Evolutionary conservation across 371 early-diverging fungal species (phyloP).

Genomic region (Circinella minor): DNA sequence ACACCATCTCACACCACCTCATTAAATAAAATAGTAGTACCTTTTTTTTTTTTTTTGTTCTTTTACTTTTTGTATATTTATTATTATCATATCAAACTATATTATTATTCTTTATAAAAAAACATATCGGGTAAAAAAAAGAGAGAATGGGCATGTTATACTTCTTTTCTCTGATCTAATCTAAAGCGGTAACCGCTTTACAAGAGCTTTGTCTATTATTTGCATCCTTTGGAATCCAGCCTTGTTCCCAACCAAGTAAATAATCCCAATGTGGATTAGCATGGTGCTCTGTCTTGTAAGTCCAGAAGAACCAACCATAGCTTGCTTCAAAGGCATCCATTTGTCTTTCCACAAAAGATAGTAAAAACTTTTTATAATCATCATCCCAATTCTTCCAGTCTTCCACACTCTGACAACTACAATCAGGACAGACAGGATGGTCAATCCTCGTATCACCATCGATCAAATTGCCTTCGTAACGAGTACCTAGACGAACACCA

Average conservation of each 20-base stretch:
- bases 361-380: constrained; percentile 43
- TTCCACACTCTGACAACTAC: constrained; percentile 54
- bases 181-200: background rate
- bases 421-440: constrained; percentile 36
- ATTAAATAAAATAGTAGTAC: background rate
- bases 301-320: constrained; percentile 83
- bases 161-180: background rate
- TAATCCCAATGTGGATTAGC: constrained; percentile 76
- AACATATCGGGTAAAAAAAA: background rate
- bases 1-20: background rate
- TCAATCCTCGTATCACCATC: constrained; percentile 14
- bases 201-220: constrained; percentile 30
- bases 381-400: constrained; percentile 44
- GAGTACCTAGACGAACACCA: constrained; percentile 68
- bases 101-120: background rate
- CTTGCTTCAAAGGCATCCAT: constrained; percentile 54
- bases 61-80: constrained; percentile 3
- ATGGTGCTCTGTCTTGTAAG: constrained; percentile 74
- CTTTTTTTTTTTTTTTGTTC: too few species aligned
- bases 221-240: constrained; percentile 49
- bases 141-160: too few species aligned
- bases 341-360: constrained; percentile 43
- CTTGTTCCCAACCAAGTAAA: constrained; percentile 56
- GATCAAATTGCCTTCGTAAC: constrained; percentile 65
- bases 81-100: background rate